A percentile compares a stretch with the other conserved stretches of the same genome.
These are phyloP conservation scores for Candida anutae DNA, from an alignment of 1,139 yeast genomes.

Conservation along the genomic window DNA sequence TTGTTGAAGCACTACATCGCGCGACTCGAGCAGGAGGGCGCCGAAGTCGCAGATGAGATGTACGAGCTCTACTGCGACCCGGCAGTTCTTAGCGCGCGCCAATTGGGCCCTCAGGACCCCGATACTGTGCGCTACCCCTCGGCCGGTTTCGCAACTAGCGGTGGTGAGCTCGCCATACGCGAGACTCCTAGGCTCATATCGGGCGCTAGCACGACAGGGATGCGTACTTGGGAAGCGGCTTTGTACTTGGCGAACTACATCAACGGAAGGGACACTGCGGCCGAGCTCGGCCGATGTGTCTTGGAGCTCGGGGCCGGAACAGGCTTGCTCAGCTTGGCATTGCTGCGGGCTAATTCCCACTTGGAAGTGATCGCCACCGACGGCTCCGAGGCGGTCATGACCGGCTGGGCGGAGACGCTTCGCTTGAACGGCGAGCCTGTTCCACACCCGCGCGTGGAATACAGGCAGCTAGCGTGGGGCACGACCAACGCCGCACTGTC, in stretches of 20 bases:
- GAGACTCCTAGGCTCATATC: conserved; percentile 63
- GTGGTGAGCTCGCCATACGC: conserved; percentile 19
- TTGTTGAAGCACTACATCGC: conserved; percentile 37
- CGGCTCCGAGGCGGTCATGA: conserved; percentile 64
- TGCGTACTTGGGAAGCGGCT: conserved; percentile 93
- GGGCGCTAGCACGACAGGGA: conserved; percentile 78
- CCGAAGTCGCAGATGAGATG: conserved; percentile 34
- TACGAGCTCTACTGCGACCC: conserved; percentile 43
- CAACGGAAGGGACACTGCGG: too few relatives aligned
- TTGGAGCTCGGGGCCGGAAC: conserved; percentile 89
- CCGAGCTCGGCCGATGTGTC: conserved; percentile 13
- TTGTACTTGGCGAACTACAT: conserved; percentile 44
- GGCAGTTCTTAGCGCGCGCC: conserved; percentile 28
- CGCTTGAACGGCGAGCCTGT: conserved; percentile 27
- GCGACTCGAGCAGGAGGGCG: conserved; percentile 21
- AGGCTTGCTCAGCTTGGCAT: conserved; percentile 66
- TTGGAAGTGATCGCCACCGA: conserved; percentile 53
- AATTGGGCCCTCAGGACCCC: conserved; percentile 33
- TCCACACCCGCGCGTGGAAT: not conserved
- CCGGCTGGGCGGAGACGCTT: conserved; percentile 39
- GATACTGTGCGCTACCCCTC: conserved; percentile 45
- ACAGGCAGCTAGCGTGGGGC: conserved; percentile 64
- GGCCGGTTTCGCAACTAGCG: conserved; percentile 11
- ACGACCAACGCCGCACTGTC: conserved; percentile 15
- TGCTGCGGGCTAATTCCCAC: conserved; percentile 18